phyloP scores from a whole-genome alignment of 768 basidiomycete species.

The Naganishia vishniacii region DNA sequence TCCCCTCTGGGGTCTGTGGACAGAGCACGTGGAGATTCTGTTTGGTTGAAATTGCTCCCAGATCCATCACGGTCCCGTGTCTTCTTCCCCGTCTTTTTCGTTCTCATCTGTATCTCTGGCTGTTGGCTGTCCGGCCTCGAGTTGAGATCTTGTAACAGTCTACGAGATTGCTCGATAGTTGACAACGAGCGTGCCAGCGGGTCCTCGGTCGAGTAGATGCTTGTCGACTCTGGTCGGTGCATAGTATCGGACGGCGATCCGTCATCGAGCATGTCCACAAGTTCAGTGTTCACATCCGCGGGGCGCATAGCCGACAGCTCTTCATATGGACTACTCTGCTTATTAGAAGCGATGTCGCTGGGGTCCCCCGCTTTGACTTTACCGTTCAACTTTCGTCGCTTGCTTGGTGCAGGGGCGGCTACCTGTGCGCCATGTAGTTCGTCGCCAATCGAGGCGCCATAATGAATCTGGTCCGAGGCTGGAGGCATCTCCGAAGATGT shows the following conservation, averaged over 20 bases:
- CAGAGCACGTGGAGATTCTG: constrained; percentile 1
- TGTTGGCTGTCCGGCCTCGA: constrained; percentile 10
- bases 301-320: constrained; percentile 3
- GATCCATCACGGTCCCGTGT: background rate
- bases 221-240: background rate
- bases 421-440: background rate
- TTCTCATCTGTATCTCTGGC: constrained; percentile 16
- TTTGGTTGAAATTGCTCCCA: background rate
- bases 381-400: constrained; percentile 7
- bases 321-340: constrained; percentile 11
- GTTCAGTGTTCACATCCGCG: constrained; percentile 4
- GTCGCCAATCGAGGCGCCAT: constrained; percentile 6
- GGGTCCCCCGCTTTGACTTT: background rate
- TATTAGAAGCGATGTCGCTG: background rate
- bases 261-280: constrained; percentile 11
- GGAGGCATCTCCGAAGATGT: background rate
- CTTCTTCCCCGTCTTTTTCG: constrained; percentile 9
- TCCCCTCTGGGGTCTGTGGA: constrained; percentile 7
- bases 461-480: background rate
- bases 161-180: constrained; percentile 9
- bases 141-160: constrained; percentile 11
- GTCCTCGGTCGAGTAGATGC: background rate
- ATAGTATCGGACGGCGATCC: background rate
- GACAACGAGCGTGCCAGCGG: constrained; percentile 10
- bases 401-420: background rate